phyloP scores from a whole-genome alignment of 139 green algal species.

The Auxenochlorella protothecoides region DNA sequence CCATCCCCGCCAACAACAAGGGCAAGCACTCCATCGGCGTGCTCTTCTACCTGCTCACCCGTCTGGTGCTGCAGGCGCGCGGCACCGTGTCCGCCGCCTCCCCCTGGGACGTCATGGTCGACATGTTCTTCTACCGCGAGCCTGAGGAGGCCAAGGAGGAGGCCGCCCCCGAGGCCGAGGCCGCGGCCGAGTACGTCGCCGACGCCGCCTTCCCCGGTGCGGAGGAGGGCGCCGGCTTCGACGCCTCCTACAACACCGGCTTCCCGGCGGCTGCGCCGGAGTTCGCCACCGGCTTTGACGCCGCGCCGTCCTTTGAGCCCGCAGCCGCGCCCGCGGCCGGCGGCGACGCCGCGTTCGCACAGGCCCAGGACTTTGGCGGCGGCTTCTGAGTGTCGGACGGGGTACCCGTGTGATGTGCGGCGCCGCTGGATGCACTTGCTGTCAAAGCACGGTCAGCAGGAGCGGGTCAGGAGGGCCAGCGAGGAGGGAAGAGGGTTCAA shows the following conservation, averaged over 20 bases:
- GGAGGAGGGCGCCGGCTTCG: no score
- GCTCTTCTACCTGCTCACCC: slow-evolving; percentile 93
- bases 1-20: slow-evolving; percentile 99
- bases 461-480: background rate
- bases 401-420: no score
- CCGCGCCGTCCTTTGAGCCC: slow-evolving; percentile 45
- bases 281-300: slow-evolving; percentile 31
- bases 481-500: background rate
- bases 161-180: slow-evolving; percentile 11
- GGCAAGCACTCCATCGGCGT: slow-evolving; percentile 92
- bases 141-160: slow-evolving; percentile 68
- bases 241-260: background rate
- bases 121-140: slow-evolving; percentile 99
- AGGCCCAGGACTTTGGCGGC: slow-evolving; percentile 8
- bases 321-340: slow-evolving; percentile 31
- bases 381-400: slow-evolving; percentile 7
- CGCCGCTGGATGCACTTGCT: no score
- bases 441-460: background rate
- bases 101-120: slow-evolving; percentile 92
- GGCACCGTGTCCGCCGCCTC: slow-evolving; percentile 60
- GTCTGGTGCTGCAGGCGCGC: slow-evolving; percentile 93
- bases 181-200: slow-evolving; percentile 1
- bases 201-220: background rate
- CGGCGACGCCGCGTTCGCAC: slow-evolving; percentile 5
- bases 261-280: slow-evolving; percentile 10